phyloP scores from a whole-genome alignment of 768 basidiomycete genomes.

The Mrakia hoshinonis region DNA sequence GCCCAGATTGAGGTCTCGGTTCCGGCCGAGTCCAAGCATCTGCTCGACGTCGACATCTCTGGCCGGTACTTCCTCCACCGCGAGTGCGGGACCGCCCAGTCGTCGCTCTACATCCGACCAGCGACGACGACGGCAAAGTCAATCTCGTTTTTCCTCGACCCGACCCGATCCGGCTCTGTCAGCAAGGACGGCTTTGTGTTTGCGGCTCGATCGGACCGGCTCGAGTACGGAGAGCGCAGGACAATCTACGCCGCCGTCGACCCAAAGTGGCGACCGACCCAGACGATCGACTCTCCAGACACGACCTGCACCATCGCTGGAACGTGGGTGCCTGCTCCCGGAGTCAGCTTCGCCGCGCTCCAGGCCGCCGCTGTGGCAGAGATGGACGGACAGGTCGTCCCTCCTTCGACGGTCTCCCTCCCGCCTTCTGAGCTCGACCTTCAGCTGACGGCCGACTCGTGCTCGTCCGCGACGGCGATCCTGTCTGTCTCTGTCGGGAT shows the following conservation, averaged over 20 bases:
- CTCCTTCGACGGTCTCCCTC: too few species aligned
- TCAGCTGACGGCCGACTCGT: too few species aligned
- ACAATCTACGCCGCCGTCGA: constrained; percentile 67
- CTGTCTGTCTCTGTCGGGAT: neutral
- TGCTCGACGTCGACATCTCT: constrained; percentile 69
- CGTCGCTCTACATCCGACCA: constrained; percentile 64
- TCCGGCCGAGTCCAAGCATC: constrained; percentile 41
- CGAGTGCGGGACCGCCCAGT: constrained; percentile 81
- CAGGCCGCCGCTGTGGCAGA: too few species aligned
- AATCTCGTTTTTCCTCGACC: constrained; percentile 67
- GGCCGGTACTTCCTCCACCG: constrained; percentile 70
- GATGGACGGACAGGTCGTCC: too few species aligned
- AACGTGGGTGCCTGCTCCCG: neutral
- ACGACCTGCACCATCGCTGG: constrained; percentile 28
- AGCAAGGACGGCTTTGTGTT: constrained; percentile 76
- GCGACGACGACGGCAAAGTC: constrained; percentile 47
- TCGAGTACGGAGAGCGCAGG: constrained; percentile 72
- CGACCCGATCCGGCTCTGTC: constrained; percentile 65
- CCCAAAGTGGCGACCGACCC: constrained; percentile 64
- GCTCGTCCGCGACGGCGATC: neutral
- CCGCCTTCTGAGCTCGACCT: too few species aligned
- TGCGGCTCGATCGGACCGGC: constrained; percentile 64
- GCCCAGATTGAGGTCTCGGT: constrained; percentile 59
- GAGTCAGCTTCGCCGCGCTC: neutral
- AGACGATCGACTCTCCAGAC: constrained; percentile 42